A percentile compares a stretch with the other conserved stretches of the same genome.
These are phyloP conservation scores for Galeopsis tetrahit DNA, from an alignment of 257 asterid genomes.

Conservation along the genomic window DNA sequence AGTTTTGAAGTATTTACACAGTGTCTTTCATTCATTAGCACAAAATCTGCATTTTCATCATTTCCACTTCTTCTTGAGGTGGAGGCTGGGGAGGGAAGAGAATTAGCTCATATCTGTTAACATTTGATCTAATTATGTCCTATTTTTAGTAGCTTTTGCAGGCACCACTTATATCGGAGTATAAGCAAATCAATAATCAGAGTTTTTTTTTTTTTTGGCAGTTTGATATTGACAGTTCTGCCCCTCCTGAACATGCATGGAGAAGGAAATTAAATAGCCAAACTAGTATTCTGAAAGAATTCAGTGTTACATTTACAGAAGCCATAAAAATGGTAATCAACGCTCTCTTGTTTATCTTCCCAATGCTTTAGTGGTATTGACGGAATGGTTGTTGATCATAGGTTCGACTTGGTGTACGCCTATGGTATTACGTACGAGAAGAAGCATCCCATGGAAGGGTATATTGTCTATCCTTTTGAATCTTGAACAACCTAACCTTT, in stretches of 20 bases:
- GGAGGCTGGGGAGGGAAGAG: not conserved
- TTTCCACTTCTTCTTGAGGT: conserved; percentile 6
- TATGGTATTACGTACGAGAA: conserved; percentile 90
- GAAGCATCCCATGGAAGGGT: conserved; percentile 99
- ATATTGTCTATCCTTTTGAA: conserved; percentile 38
- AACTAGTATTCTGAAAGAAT: conserved; percentile 90
- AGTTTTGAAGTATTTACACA: not conserved
- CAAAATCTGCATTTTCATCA: not conserved
- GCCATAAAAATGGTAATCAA: conserved; percentile 86
- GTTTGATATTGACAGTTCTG: conserved; percentile 87
- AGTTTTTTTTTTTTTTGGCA: conserved; percentile 45
- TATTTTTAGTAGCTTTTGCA: conserved; percentile 12
- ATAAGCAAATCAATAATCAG: conserved; percentile 20
- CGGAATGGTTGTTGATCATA: conserved; percentile 38
- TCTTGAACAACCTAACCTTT: not conserved
- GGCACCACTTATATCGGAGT: not conserved
- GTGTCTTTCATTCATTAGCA: not conserved
- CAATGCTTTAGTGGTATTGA: conserved; percentile 29
- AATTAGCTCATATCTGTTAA: not conserved
- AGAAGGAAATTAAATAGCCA: conserved; percentile 85
- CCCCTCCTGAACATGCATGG: conserved; percentile 97
- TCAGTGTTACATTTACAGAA: conserved; percentile 87
- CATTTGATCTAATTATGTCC: conserved; percentile 1
- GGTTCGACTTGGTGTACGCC: conserved; percentile 92
- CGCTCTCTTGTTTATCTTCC: conserved; percentile 10